These are phyloP conservation scores for Gnomoniopsis smithogilvyi DNA, from an alignment of 2,329 filamentous ascomycete species.

Conservation along the genomic window DNA sequence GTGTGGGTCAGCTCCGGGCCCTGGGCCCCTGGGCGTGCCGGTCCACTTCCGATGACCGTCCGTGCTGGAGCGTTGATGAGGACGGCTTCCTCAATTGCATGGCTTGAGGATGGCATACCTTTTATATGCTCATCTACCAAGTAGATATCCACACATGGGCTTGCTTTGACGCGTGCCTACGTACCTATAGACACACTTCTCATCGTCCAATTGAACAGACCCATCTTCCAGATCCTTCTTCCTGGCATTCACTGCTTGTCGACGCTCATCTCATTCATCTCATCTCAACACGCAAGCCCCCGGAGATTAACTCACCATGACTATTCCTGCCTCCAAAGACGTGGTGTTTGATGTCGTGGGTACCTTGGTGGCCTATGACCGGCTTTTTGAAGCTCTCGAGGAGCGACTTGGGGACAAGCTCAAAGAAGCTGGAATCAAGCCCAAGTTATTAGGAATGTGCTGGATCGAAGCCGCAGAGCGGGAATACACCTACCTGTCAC, in stretches of 20 bases:
- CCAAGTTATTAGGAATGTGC: conserved; percentile 37
- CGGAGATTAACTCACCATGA: background rate
- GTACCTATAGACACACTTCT: no score
- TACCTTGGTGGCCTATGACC: conserved; percentile 40
- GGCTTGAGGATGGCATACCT: no score
- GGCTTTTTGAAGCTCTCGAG: conserved; percentile 36
- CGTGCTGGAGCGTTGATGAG: background rate
- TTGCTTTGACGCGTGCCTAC: no score
- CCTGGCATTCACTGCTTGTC: no score
- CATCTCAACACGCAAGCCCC: background rate
- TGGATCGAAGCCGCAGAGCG: conserved; percentile 43
- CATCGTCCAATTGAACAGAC: no score
- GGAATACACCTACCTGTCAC: conserved; percentile 43
- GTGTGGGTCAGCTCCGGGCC: background rate
- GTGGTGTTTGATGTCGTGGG: conserved; percentile 47
- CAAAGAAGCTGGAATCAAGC: conserved; percentile 29
- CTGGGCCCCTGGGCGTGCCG: background rate
- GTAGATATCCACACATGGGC: background rate
- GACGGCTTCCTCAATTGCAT: background rate
- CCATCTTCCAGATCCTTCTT: no score
- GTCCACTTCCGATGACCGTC: background rate
- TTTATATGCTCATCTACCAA: background rate
- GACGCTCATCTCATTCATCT: background rate
- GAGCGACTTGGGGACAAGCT: conserved; percentile 36
- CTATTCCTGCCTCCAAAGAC: conserved; percentile 29